Evolutionary conservation across 2,329 filamentous ascomycete genomes (phyloP).

Genomic region (Pseudogymnoascus sp.): DNA sequence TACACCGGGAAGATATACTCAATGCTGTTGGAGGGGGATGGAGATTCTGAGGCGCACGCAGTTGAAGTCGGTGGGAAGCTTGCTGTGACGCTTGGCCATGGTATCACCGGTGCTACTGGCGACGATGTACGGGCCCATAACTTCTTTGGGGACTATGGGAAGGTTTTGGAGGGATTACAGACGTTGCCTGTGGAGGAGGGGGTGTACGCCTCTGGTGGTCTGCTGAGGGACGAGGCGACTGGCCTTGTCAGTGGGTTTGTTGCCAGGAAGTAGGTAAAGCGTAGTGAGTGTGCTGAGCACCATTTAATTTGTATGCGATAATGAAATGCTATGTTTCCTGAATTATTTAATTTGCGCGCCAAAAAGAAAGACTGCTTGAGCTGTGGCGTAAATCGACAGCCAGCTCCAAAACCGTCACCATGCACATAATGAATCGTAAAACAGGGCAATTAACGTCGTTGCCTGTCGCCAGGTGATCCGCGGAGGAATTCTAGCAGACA

Average conservation of each 20-base stretch:
- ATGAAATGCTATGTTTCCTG: no score
- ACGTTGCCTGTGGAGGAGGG: neutral
- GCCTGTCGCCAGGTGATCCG: neutral
- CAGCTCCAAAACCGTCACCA: no score
- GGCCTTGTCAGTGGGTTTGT: neutral
- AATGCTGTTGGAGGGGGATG: constrained; percentile 42
- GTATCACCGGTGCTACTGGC: neutral
- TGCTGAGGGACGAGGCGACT: neutral
- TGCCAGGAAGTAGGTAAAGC: neutral
- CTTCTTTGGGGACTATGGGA: constrained; percentile 46
- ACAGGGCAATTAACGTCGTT: neutral
- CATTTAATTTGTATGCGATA: no score
- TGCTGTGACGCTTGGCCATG: constrained; percentile 48
- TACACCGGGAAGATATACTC: constrained; percentile 50
- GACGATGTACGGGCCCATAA: constrained; percentile 40
- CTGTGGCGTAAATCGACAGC: no score
- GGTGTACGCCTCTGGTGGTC: neutral
- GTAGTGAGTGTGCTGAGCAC: neutral
- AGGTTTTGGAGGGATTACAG: neutral
- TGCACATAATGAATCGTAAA: no score
- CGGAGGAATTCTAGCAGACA: neutral
- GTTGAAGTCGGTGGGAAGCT: constrained; percentile 39
- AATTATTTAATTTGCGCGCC: no score
- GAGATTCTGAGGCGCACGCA: constrained; percentile 27
- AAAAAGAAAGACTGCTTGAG: no score